Evolutionary conservation across 192 early-diverging fungal species (phyloP).

Genomic region (Coemansia furcata): DNA sequence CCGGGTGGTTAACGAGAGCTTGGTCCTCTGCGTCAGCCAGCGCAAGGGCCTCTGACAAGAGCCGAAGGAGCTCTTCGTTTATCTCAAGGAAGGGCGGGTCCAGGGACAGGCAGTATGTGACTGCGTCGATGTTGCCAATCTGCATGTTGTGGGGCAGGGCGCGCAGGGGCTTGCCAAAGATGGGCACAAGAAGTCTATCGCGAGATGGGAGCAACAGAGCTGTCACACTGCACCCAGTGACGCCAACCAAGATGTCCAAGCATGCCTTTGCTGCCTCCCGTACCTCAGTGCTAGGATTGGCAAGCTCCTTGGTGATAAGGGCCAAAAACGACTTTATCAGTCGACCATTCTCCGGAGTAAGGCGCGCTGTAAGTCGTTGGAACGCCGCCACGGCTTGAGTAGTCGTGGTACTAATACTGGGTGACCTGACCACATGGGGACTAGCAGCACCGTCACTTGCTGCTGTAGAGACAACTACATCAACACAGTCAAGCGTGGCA

Average conservation of each 20-base stretch:
- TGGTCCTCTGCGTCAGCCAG: conserved; percentile 98
- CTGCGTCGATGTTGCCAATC: conserved; percentile 98
- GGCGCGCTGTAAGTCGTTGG: conserved; percentile 29
- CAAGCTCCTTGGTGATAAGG: conserved; percentile 85
- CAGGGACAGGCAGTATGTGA: conserved; percentile 91
- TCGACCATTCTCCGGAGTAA: conserved; percentile 36
- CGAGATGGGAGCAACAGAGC: conserved; percentile 79
- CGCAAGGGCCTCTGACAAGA: conserved; percentile 88
- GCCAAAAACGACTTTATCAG: conserved; percentile 44
- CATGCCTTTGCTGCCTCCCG: conserved; percentile 84
- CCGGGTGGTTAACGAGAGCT: conserved; percentile 77
- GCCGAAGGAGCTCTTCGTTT: conserved; percentile 85
- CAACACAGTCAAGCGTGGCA: neutral
- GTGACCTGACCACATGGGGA: neutral
- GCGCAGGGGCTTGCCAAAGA: conserved; percentile 95
- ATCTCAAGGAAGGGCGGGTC: conserved; percentile 85
- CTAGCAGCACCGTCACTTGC: conserved; percentile 2
- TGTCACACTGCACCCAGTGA: conserved; percentile 77
- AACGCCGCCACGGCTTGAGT: conserved; percentile 19
- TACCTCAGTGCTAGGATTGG: conserved; percentile 84
- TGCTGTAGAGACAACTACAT: neutral
- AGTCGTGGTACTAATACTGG: neutral
- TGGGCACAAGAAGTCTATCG: conserved; percentile 83
- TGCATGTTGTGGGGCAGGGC: conserved; percentile 95
- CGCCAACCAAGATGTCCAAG: conserved; percentile 75